These are phyloP conservation scores for Saccharomyces eubayanus DNA, from an alignment of 805 yeast genomes.

Conservation along the genomic window DNA sequence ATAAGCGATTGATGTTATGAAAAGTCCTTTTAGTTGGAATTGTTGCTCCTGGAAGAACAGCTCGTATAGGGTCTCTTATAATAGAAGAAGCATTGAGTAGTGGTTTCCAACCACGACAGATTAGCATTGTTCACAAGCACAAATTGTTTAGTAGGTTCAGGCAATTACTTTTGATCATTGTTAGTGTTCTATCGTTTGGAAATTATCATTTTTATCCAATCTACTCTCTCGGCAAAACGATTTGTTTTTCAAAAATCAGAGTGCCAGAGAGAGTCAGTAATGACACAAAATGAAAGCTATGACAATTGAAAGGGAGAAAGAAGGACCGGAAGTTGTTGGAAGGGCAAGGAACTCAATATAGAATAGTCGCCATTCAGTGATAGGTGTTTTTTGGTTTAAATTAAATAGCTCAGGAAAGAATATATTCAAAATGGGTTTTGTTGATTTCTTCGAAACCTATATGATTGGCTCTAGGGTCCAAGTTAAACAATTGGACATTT, in stretches of 20 bases:
- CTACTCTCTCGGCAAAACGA: background rate
- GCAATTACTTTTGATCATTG: background rate
- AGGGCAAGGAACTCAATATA: background rate
- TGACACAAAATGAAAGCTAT: background rate
- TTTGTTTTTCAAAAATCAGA: background rate
- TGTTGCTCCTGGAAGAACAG: background rate
- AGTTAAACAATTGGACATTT: conserved; percentile 6
- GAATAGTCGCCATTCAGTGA: background rate
- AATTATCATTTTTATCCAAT: background rate
- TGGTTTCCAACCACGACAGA: background rate
- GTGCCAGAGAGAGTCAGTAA: background rate
- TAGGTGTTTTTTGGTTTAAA: background rate
- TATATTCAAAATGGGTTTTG: background rate
- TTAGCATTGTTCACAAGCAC: background rate
- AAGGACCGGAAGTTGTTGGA: background rate
- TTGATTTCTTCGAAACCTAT: conserved; percentile 16
- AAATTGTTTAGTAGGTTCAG: background rate
- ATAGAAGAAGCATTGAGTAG: background rate
- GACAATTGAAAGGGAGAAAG: no score
- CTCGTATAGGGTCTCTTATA: background rate
- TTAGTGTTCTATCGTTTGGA: background rate
- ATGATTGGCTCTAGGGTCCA: conserved; percentile 15
- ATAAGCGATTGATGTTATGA: background rate
- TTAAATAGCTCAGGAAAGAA: background rate
- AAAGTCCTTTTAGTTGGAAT: background rate